Conservation (phyloP, 345 rosid species). For the Murraya koenigii region DNA sequence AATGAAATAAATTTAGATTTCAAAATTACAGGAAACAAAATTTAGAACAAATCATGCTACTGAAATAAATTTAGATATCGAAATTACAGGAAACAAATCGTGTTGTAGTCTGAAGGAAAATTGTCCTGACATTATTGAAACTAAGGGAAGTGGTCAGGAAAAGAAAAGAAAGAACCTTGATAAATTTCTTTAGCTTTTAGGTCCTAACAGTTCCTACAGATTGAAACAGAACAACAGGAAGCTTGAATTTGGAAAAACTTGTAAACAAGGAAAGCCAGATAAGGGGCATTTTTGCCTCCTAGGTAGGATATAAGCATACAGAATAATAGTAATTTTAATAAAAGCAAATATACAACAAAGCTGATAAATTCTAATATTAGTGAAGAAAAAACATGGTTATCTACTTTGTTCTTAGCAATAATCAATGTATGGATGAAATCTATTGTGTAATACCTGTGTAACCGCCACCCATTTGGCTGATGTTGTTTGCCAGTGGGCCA, state of each 20-base stretch:
- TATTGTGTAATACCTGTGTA: constrained; percentile 54
- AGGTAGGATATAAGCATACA: neutral
- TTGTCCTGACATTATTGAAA: neutral
- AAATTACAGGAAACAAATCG: neutral
- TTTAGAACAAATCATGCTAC: neutral
- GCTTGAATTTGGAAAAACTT: neutral
- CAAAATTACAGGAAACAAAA: neutral
- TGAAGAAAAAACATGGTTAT: neutral
- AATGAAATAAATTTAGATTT: neutral
- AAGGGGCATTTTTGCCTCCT: neutral
- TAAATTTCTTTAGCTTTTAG: neutral
- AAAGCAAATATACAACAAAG: neutral
- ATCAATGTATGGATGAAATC: neutral
- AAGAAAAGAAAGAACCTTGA: neutral
- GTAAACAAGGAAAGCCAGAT: neutral
- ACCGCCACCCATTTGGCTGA: constrained; percentile 66
- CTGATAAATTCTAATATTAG: neutral
- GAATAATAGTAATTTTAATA: too few species aligned
- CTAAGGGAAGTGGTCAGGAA: neutral
- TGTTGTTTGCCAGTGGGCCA: constrained; percentile 71
- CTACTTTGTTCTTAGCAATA: neutral
- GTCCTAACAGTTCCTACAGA: neutral
- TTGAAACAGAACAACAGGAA: neutral
- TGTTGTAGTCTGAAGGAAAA: neutral
- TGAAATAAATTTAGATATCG: neutral